These are phyloP conservation scores for Phytophthora parvispora DNA, from an alignment of 352 stramenopile species.

Conservation along the genomic window DNA sequence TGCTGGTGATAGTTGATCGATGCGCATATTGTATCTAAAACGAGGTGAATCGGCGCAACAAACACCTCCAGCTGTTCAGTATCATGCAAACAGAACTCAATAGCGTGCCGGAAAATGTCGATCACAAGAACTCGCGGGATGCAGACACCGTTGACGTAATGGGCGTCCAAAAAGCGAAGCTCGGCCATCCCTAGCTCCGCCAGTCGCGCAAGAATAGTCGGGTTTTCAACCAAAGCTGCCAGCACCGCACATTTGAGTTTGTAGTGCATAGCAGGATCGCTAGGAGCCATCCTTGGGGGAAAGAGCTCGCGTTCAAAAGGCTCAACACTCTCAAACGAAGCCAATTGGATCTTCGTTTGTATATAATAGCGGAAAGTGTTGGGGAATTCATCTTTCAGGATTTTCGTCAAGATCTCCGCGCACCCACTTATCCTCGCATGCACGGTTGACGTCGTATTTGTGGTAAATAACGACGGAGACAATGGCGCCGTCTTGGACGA, in stretches of 20 bases:
- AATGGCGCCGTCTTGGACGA: constrained; percentile 25
- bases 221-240: constrained; percentile 54
- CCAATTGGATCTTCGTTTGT: constrained; percentile 70
- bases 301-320: constrained; percentile 79
- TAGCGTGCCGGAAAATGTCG: constrained; percentile 65
- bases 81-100: constrained; percentile 59
- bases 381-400: constrained; percentile 74
- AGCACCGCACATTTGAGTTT: constrained; percentile 69
- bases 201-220: constrained; percentile 55
- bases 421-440: constrained; percentile 73
- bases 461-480: constrained; percentile 49
- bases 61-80: constrained; percentile 56
- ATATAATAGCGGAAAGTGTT: constrained; percentile 86
- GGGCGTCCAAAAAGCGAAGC: constrained; percentile 73
- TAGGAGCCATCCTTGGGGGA: constrained; percentile 55
- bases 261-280: constrained; percentile 62
- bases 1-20: constrained; percentile 86
- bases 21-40: constrained; percentile 69
- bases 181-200: constrained; percentile 70
- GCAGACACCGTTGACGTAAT: constrained; percentile 50
- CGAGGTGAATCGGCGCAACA: constrained; percentile 53
- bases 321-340: constrained; percentile 81
- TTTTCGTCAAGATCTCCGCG: constrained; percentile 71
- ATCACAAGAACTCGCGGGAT: constrained; percentile 66
- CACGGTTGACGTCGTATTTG: constrained; percentile 41